A percentile compares a stretch with the other conserved stretches of the same genome.
Conservation (phyloP, 73 alveolate genomes). For the Paramecium sonneborni region DNA sequence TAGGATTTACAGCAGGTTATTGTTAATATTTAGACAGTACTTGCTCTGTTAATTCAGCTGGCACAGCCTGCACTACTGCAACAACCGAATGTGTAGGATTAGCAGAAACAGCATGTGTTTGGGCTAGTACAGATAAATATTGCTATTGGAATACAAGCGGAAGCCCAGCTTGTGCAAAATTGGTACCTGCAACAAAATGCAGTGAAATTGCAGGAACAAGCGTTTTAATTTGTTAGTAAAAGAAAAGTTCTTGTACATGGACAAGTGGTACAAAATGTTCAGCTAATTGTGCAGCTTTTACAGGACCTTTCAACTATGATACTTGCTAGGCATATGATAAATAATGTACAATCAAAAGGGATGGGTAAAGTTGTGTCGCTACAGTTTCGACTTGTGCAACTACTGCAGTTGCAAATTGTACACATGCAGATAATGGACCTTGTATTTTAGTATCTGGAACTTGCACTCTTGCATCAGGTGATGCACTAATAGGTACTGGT, state of each 20-base stretch:
- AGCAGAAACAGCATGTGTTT: not conserved
- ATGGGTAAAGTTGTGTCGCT: not conserved
- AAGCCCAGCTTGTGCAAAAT: not conserved
- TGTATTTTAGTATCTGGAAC: not conserved
- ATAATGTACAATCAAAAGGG: not conserved
- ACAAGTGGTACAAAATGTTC: not conserved
- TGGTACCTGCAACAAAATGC: not conserved
- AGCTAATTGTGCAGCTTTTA: not conserved
- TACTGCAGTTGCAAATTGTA: not conserved
- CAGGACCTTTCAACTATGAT: not conserved
- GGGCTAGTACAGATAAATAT: not conserved
- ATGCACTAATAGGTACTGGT: not conserved
- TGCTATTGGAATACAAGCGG: conserved; percentile 21
- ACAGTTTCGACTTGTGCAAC: not conserved
- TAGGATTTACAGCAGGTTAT: not conserved
- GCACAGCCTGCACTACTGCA: not conserved
- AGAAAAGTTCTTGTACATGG: not conserved
- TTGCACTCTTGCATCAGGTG: not conserved
- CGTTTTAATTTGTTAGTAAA: not conserved
- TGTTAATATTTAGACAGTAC: not conserved
- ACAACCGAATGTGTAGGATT: not conserved
- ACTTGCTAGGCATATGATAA: not conserved
- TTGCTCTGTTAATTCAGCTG: not conserved
- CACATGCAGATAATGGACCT: not conserved
- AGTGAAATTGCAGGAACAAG: not conserved